Conservation (phyloP, 768 basidiomycete species). For the Suillus bovinus region DNA sequence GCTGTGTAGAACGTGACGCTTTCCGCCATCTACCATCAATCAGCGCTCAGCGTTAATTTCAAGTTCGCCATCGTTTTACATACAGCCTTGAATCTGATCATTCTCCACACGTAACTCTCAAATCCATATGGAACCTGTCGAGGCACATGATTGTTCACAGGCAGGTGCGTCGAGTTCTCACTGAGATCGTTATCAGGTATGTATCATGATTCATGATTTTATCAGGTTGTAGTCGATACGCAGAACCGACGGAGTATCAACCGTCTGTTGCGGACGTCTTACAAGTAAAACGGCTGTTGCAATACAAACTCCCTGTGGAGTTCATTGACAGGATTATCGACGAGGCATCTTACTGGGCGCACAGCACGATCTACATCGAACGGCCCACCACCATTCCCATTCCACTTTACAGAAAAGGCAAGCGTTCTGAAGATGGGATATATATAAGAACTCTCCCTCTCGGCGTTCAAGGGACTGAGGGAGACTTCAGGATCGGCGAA, state of each 20-base stretch:
- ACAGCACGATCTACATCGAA: slow-evolving; percentile 9
- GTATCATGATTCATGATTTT: not conserved
- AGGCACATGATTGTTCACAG: too few species aligned
- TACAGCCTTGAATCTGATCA: not conserved
- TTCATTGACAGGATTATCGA: slow-evolving; percentile 11
- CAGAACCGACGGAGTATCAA: not conserved
- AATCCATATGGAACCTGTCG: not conserved
- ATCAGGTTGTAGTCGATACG: not conserved
- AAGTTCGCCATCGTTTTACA: not conserved
- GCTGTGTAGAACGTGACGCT: slow-evolving; percentile 11
- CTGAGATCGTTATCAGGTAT: not conserved
- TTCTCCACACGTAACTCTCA: not conserved
- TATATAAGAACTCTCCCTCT: slow-evolving; percentile 11
- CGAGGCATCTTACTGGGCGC: slow-evolving; percentile 6
- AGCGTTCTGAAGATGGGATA: not conserved
- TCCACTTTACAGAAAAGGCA: not conserved
- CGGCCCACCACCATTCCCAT: not conserved
- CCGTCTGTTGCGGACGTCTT: slow-evolving; percentile 6
- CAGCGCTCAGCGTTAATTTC: not conserved
- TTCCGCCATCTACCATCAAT: not conserved
- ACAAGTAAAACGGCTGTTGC: not conserved
- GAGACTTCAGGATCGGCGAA: not conserved
- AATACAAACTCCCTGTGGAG: slow-evolving; percentile 1
- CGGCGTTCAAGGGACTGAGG: slow-evolving; percentile 6
- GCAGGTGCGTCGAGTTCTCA: not conserved